Evolutionary conservation across 805 yeast genomes (phyloP).

Genomic region (Suhomyces sp.): DNA sequence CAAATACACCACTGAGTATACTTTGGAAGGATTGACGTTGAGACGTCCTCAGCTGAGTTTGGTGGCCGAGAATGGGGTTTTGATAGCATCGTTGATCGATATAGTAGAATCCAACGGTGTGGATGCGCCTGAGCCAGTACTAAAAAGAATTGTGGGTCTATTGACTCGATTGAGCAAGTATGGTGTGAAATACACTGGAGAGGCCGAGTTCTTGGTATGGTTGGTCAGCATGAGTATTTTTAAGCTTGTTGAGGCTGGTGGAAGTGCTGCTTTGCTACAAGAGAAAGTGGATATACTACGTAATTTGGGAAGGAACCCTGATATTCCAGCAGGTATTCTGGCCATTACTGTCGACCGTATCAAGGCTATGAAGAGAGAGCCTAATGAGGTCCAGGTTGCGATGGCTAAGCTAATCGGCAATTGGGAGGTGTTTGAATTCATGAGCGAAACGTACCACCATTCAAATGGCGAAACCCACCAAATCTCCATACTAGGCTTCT

Average conservation of each 20-base stretch:
- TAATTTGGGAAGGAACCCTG: neutral
- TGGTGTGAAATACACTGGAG: neutral
- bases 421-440: neutral
- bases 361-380: neutral
- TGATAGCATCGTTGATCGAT: conserved; percentile 10
- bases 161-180: neutral
- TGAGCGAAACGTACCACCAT: neutral
- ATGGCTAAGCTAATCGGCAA: neutral
- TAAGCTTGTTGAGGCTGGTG: neutral
- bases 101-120: neutral
- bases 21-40: conserved; percentile 17
- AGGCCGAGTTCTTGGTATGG: neutral
- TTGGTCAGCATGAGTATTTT: neutral
- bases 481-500: neutral
- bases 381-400: neutral
- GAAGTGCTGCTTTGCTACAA: neutral
- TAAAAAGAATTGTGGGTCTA: neutral
- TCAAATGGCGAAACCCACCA: neutral
- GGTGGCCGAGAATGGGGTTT: neutral
- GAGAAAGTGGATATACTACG: neutral
- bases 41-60: neutral
- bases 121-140: neutral
- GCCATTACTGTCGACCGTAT: neutral
- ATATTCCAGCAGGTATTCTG: neutral
- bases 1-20: conserved; percentile 14